Evolutionary conservation across 345 rosid species (phyloP).

Genomic region (Corchorus olitorius): DNA sequence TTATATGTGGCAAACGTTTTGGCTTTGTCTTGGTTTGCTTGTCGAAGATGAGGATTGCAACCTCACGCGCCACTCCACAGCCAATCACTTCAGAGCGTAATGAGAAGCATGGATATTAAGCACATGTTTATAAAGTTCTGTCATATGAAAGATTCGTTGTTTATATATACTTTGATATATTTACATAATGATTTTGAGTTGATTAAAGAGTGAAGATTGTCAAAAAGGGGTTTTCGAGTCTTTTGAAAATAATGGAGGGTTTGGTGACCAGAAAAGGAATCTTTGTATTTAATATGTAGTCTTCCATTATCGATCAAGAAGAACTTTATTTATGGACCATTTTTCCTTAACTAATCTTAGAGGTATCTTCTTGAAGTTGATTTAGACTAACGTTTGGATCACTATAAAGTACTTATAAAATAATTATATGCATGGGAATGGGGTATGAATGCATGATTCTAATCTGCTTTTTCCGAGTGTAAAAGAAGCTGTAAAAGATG

Average conservation of each 20-base stretch:
- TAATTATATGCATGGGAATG: not conserved
- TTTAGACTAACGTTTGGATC: conserved; percentile 17
- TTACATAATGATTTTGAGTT: not conserved
- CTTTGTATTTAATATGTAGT: not conserved
- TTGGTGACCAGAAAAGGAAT: conserved; percentile 26
- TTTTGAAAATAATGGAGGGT: conserved; percentile 31
- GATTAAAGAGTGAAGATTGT: conserved; percentile 5
- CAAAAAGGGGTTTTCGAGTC: conserved; percentile 11
- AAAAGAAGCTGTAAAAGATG: not conserved
- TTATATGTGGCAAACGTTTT: not conserved
- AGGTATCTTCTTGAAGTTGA: conserved; percentile 17
- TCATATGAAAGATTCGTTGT: not conserved
- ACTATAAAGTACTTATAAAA: not conserved
- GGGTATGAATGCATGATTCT: not conserved
- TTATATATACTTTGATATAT: not conserved
- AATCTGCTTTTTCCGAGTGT: not conserved
- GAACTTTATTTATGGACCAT: conserved; percentile 13
- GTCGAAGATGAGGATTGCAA: not conserved
- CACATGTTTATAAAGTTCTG: not conserved
- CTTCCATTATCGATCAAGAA: conserved; percentile 7
- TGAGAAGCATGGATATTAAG: not conserved
- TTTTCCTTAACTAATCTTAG: not conserved
- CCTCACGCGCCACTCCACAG: not conserved
- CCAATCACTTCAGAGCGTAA: not conserved
- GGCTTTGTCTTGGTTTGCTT: not conserved